Conservation (phyloP, 2,329 filamentous ascomycete genomes). For the Gliomastix tumulicola region DNA sequence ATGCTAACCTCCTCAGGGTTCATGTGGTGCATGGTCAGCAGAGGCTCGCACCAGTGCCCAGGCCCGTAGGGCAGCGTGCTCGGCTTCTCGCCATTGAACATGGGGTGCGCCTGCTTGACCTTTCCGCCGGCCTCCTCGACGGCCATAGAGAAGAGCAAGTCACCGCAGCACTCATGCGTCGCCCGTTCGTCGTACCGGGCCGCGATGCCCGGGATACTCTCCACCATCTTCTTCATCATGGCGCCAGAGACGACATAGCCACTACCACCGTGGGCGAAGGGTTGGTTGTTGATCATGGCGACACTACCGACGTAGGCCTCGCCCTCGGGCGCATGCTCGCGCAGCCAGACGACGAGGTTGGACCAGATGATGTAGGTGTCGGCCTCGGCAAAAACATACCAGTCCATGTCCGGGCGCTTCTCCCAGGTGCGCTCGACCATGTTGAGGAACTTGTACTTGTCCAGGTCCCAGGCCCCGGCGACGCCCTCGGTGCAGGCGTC, state of each 20-base stretch:
- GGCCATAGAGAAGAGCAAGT: constrained; percentile 41
- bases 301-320: constrained; percentile 44
- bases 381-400: constrained; percentile 54
- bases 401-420: constrained; percentile 43
- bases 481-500: constrained; percentile 30
- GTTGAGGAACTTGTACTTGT: constrained; percentile 56
- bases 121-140: constrained; percentile 34
- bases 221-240: constrained; percentile 40
- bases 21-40: constrained; percentile 52
- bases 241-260: constrained; percentile 49
- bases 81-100: constrained; percentile 50
- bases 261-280: constrained; percentile 51
- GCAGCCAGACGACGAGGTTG: constrained; percentile 43
- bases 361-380: constrained; percentile 52
- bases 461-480: constrained; percentile 41
- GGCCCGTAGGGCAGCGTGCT: constrained; percentile 39
- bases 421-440: constrained; percentile 50
- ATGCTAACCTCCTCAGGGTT: constrained; percentile 41
- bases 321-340: constrained; percentile 28
- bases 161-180: constrained; percentile 40
- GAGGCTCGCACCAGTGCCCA: constrained; percentile 48
- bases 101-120: constrained; percentile 38
- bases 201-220: constrained; percentile 32
- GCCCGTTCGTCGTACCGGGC: constrained; percentile 38
- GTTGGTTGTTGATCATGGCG: constrained; percentile 33